phyloP scores from a whole-genome alignment of 2,329 filamentous ascomycete genomes.

The Sporothrix brunneoviolacea region DNA sequence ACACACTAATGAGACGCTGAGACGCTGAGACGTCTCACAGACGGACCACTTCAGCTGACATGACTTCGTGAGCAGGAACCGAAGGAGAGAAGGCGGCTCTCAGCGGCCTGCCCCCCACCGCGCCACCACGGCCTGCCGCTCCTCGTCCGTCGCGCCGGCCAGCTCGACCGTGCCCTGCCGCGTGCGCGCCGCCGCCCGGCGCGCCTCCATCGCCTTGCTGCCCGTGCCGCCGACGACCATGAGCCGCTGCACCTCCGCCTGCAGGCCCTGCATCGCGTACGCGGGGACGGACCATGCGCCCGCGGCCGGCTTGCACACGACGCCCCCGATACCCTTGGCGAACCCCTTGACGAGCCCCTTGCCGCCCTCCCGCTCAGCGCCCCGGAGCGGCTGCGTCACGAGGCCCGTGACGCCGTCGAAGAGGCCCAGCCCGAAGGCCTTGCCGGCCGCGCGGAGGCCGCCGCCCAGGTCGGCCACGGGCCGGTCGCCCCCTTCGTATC shows the following conservation, averaged over 20 bases:
- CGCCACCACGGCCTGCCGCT: neutral
- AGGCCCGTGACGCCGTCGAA: constrained; percentile 76
- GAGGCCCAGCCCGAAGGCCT: constrained; percentile 69
- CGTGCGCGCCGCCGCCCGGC: constrained; percentile 1
- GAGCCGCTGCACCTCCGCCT: constrained; percentile 58
- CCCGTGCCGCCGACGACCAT: neutral
- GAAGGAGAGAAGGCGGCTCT: no score
- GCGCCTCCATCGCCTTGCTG: neutral
- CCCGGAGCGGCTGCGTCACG: constrained; percentile 66
- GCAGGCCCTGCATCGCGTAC: constrained; percentile 75
- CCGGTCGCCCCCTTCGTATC: no score
- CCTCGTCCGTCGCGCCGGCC: neutral
- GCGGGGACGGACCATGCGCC: constrained; percentile 66
- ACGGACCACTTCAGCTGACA: no score
- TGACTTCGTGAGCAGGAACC: neutral
- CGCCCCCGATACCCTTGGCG: constrained; percentile 72
- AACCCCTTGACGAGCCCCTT: constrained; percentile 67
- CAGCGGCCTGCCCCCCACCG: neutral
- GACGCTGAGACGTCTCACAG: no score
- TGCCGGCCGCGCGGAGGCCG: constrained; percentile 70
- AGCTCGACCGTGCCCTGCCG: constrained; percentile 9
- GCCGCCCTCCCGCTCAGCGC: constrained; percentile 28
- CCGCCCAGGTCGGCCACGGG: constrained; percentile 71
- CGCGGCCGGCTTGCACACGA: constrained; percentile 77
- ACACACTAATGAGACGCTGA: no score